Evolutionary conservation across 495 filamentous ascomycete genomes (phyloP), one percentile per base, ranked within the genome.

Genomic region (Lasiosphaeria ovina): DNA sequence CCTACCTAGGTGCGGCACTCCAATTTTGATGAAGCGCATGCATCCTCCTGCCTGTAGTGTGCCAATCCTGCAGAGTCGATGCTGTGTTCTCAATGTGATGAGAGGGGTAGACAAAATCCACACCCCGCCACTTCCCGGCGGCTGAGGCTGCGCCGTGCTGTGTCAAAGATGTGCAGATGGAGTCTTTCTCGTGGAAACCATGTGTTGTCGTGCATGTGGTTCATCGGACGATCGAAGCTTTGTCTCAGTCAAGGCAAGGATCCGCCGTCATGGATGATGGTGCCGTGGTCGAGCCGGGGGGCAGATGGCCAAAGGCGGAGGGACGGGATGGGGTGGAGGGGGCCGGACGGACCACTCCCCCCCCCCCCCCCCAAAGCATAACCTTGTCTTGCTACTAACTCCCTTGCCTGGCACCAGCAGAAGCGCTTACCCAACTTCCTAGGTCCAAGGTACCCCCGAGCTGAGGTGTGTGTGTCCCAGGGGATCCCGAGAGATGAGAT

Each of bases 231-330:
- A 57, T 57, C 55, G 55, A 50, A 49, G 50, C 38, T 58, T 49
- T 55, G 60, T 62, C 60, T 62, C 60, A 57, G 54, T 35, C 60
- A 57, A 35, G 42, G 54, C 44, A 52, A n/a, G 48, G 48, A 58
- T 58, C 50, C 49, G 51, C 52, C 51, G 55, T 50, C 50, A 58
- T 58, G 24, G 24, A 24, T 24, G 24, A 24, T 24, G 60, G 60
- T 55, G 55, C 60, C 55, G 49, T 36, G 33, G 55, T 55, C 36
- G 47, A 38, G 35, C 33, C 11, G 36, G 11, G 24, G 11, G 49
- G 44, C 52, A 47, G 44, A 47, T 47, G 44, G 44, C 44, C 38
- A 42, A 12, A 1, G 38, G 38, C 8, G 38, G 38, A 12, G 38
- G 12, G 44, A n/a, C 2, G 44, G 44, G 44, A 5, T 11, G 7